Conservation (phyloP, 768 basidiomycete species). For the Rhodotorula paludigena region DNA sequence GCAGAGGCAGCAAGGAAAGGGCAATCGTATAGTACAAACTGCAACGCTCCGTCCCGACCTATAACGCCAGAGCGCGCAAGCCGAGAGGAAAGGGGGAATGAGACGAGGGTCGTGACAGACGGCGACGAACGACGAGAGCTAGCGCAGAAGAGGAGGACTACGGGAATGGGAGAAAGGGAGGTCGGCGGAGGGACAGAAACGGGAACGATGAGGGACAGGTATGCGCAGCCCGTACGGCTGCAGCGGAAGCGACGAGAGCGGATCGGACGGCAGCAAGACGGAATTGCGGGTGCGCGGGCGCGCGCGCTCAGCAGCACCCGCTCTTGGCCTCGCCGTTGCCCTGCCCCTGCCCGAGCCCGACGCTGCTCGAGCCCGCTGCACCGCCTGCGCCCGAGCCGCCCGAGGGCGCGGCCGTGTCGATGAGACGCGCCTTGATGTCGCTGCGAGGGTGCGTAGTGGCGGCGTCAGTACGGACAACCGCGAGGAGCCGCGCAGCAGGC, state of each 20-base stretch:
- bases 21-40: too few relatives aligned
- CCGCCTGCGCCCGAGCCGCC: conserved; percentile 16
- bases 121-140: too few relatives aligned
- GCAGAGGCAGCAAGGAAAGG: too few relatives aligned
- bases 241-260: not conserved
- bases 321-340: conserved; percentile 13
- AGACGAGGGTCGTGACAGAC: too few relatives aligned
- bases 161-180: too few relatives aligned
- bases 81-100: too few relatives aligned
- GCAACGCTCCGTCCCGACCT: too few relatives aligned
- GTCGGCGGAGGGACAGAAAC: too few relatives aligned
- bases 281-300: not conserved
- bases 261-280: not conserved
- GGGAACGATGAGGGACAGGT: too few relatives aligned
- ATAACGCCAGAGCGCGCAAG: too few relatives aligned
- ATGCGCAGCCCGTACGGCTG: not conserved
- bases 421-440: conserved; percentile 94
- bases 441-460: conserved; percentile 48
- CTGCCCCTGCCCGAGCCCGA: conserved; percentile 11
- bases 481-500: not conserved
- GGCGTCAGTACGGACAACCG: not conserved
- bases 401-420: conserved; percentile 62
- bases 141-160: too few relatives aligned
- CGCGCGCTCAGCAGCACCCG: conserved; percentile 28
- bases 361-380: conserved; percentile 13